Evolutionary conservation across 2,329 filamentous ascomycete species (phyloP), one percentile per base, ranked within the genome.

Genomic region (Penicillium hesseltinei): DNA sequence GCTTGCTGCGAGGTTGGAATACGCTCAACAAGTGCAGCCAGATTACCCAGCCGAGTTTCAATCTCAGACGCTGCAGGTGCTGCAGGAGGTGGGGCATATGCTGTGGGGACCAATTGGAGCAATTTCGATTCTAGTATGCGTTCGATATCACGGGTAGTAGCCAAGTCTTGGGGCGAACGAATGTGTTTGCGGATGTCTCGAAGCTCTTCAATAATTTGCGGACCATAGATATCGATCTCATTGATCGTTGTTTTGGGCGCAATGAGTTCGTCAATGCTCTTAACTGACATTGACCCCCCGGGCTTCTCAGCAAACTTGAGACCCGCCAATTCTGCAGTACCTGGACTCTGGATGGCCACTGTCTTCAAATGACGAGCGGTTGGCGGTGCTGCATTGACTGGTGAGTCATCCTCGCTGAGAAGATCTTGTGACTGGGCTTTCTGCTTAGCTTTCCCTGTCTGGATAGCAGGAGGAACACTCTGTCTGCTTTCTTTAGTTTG

Each of bases 181-280:
- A 51, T 35, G 21, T 35, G 17, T 15, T 9, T 33, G 15, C 50
- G 31, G 13, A 46, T 23, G 8, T 52, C 21, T n/a, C 29, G 39
- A 36, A 52, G 39, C n/a, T 45, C 50, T 27, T 36, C 31, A 33
- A 52, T n/a, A 17, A 45, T 44, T n/a, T 46, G 25, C 11, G 7
- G 27, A 17, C 17, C 21, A 27, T 33, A 33, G 10, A n/a, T 19
- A 15, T 17, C 21, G 38, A 10, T 10, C 10, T 19, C 35, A 27
- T 21, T 40, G n/a, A 3, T 29, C 4, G 47, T 7, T 40, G 8
- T 15, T 21, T 50, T 52, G 7, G 21, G 21, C 1, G 17, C 43
- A 46, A 52, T 52, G 13, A 52, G 21, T 46, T 46, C 40, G 11
- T 52, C 50, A 21, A 52, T 52, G 21, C 39, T 52, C 19, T 33